Conservation (phyloP, 805 yeast species). For the Saccharomycopsis lassenensis region DNA sequence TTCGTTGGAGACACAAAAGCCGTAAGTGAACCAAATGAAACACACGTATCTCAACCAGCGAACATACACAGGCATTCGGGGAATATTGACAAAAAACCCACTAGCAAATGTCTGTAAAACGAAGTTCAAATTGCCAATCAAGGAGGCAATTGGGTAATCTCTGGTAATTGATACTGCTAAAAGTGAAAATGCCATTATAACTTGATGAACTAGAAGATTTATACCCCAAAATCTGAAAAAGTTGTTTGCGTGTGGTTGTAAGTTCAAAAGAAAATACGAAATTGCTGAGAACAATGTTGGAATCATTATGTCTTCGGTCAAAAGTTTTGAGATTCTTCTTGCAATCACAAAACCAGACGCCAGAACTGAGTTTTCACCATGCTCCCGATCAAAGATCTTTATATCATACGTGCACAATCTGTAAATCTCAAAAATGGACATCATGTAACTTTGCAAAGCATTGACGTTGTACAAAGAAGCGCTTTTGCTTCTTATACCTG, state of each 20-base stretch:
- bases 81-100: slow-evolving; percentile 70
- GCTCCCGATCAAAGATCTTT: slow-evolving; percentile 51
- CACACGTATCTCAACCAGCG: slow-evolving; percentile 75
- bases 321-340: slow-evolving; percentile 52
- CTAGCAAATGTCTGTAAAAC: slow-evolving; percentile 69
- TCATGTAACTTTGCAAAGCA: slow-evolving; percentile 45
- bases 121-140: slow-evolving; percentile 51
- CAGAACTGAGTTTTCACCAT: slow-evolving; percentile 57
- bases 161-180: slow-evolving; percentile 42
- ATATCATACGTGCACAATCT: slow-evolving; percentile 46
- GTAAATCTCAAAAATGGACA: slow-evolving; percentile 47
- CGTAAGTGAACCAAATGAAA: slow-evolving; percentile 70
- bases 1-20: slow-evolving; percentile 54
- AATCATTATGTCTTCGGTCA: slow-evolving; percentile 60
- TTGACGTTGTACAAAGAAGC: slow-evolving; percentile 42
- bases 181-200: slow-evolving; percentile 46
- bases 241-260: slow-evolving; percentile 36
- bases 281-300: slow-evolving; percentile 48
- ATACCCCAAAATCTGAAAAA: slow-evolving; percentile 58
- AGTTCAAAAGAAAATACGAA: slow-evolving; percentile 71
- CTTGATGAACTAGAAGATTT: slow-evolving; percentile 43
- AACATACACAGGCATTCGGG: slow-evolving; percentile 72
- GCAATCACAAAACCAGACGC: slow-evolving; percentile 56
- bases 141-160: slow-evolving; percentile 50
- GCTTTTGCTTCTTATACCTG: slow-evolving; percentile 54